A percentile compares a stretch with the other conserved stretches of the same genome.
Conservation (phyloP, 495 filamentous ascomycete species). For the Aspergillus bridgeri region DNA sequence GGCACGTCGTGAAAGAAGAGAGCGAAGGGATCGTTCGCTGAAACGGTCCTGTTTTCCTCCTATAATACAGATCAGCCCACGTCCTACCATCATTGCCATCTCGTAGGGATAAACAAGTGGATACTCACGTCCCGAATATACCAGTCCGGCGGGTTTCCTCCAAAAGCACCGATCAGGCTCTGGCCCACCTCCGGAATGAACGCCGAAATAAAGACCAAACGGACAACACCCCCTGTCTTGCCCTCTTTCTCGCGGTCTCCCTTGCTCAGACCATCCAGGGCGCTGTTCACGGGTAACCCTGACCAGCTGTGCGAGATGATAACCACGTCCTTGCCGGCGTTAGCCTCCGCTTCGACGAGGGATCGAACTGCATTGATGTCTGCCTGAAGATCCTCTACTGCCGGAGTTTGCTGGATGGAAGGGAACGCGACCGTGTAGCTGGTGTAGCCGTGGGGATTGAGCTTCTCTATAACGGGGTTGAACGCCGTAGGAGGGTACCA, state of each 20-base stretch:
- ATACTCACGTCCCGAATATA: slow-evolving; percentile 33
- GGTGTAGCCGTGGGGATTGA: slow-evolving; percentile 20
- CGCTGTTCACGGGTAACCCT: slow-evolving; percentile 47
- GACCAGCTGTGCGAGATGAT: slow-evolving; percentile 47
- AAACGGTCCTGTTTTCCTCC: slow-evolving; percentile 29
- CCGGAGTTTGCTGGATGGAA: slow-evolving; percentile 27
- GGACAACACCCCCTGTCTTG: slow-evolving; percentile 41
- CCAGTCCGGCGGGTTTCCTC: slow-evolving; percentile 33
- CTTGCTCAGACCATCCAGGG: slow-evolving; percentile 45
- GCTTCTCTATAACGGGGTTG: slow-evolving; percentile 23
- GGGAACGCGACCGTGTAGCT: slow-evolving; percentile 31
- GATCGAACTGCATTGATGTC: slow-evolving; percentile 30
- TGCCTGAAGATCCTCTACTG: slow-evolving; percentile 23
- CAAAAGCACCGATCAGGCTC: slow-evolving; percentile 35
- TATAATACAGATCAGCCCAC: background rate
- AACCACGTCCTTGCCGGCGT: slow-evolving; percentile 33
- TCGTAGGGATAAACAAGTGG: background rate
- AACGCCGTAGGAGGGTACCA: slow-evolving; percentile 37
- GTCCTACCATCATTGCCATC: background rate
- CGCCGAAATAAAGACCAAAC: slow-evolving; percentile 42
- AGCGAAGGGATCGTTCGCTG: slow-evolving; percentile 23
- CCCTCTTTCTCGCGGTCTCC: slow-evolving; percentile 27
- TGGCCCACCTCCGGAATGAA: slow-evolving; percentile 37
- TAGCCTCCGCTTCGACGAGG: slow-evolving; percentile 23
- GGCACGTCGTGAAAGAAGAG: slow-evolving; percentile 40